Evolutionary conservation across 176 grass and related monocot species (phyloP), one percentile per base, ranked within the genome.

Genomic region (Tillandsia leiboldiana): DNA sequence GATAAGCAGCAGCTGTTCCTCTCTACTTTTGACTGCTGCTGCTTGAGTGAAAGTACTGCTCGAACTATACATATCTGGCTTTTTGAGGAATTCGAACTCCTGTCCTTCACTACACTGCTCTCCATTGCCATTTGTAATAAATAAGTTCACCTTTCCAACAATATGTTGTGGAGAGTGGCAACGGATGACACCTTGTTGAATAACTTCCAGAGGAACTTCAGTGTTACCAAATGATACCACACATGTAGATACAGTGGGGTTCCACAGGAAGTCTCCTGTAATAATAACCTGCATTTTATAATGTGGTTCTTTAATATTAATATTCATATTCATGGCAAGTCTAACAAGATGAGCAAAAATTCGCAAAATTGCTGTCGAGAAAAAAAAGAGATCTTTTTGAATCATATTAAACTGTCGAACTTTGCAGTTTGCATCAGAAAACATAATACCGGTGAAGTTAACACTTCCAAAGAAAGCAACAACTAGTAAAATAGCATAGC

Each of bases 261-360:
- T 83, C 51, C 56, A 83, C 66, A 76, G 63, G 76, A 99, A 99
- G 50, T 90, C 77, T 75, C 87, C 95, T 49, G 59, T 57, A 85
- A 99, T 82, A 26, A 99, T 68, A 84, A 99, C 95, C 95, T 99
- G 89, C 70, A 82, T 81, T 57, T 18, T 26, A 79, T 75, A 51
- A 42, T 78, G 64, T 53, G 71, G 56, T 61, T 61, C 56, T 61
- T 18, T 61, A 18, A 20, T 20, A 18, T 20, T 61, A 18, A 61
- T 61, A 20, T 61, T 61, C 15, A 61, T 61, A 20, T 61, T 61
- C 15, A 9, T 2, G 56, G 22, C 13, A 9, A 23, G 2, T 61
- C 10, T 61, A 61, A 18, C 22, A 1, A 2, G 15, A 18, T 59
- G n/a, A 14, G 33, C 33, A 7, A 42, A 42, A 7, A 42, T 42